Evolutionary conservation across 345 rosid species (phyloP).

Genomic region (Aurinia saxatilis): DNA sequence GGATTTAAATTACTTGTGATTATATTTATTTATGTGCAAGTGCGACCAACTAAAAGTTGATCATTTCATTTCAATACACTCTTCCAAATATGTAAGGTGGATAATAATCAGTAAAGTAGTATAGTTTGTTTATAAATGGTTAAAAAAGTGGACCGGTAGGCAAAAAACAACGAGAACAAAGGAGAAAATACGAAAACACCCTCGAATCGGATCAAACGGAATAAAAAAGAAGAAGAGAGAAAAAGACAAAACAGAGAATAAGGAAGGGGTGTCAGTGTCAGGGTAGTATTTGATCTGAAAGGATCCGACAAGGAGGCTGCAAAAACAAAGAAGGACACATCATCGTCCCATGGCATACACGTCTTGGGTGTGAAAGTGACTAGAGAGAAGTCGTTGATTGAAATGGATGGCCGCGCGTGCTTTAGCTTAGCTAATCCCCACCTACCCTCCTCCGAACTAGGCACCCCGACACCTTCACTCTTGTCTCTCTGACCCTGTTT

Average conservation of each 20-base stretch:
- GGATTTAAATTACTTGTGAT: too few relatives aligned
- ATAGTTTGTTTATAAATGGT: neutral
- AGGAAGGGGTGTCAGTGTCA: slow-evolving; percentile 11
- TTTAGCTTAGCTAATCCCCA: neutral
- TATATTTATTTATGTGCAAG: too few relatives aligned
- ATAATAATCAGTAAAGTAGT: slow-evolving; percentile 13
- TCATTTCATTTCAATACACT: too few relatives aligned
- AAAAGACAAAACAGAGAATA: slow-evolving; percentile 17
- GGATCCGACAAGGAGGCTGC: slow-evolving; percentile 30
- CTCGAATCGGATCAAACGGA: neutral
- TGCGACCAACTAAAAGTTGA: too few relatives aligned
- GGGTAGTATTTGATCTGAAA: slow-evolving; percentile 24
- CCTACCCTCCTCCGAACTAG: slow-evolving; percentile 12
- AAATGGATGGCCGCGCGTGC: slow-evolving; percentile 28
- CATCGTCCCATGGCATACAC: slow-evolving; percentile 20
- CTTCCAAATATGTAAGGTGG: too few relatives aligned
- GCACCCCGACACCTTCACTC: slow-evolving; percentile 27
- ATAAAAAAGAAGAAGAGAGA: slow-evolving; percentile 15
- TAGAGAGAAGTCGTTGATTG: slow-evolving; percentile 20
- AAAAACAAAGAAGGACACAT: slow-evolving; percentile 15
- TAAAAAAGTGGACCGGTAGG: slow-evolving; percentile 10
- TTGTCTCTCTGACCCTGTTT: slow-evolving; percentile 23
- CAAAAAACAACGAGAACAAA: neutral
- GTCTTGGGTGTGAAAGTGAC: slow-evolving; percentile 28
- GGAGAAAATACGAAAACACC: neutral